phyloP scores from a whole-genome alignment of 441 rosid species.

The Adansonia gregorii region DNA sequence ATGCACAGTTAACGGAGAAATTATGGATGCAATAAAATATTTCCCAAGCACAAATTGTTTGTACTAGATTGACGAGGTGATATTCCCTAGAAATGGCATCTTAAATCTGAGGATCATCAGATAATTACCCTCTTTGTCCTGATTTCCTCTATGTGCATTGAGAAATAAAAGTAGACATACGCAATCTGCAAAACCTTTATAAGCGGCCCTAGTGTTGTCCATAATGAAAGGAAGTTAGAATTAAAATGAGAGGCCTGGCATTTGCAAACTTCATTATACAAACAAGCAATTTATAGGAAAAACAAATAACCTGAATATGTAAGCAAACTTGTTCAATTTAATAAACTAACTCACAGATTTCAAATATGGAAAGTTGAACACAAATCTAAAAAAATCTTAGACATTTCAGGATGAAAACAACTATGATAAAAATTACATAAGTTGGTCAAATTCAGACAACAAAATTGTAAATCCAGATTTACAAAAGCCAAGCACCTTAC shows the following conservation, averaged over 20 bases:
- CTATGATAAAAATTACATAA: not conserved
- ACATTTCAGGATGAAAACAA: not conserved
- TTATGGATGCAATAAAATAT: not conserved
- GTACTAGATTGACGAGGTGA: not conserved
- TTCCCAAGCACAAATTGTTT: not conserved
- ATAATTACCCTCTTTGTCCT: slow-evolving; percentile 84
- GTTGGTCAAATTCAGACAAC: not conserved
- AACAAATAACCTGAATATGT: not conserved
- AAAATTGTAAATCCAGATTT: not conserved
- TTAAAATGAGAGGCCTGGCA: slow-evolving; percentile 10
- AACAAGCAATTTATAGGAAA: not conserved
- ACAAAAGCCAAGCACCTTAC: not conserved
- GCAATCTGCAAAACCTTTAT: slow-evolving; percentile 95
- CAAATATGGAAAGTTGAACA: not conserved
- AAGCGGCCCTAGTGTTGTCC: slow-evolving; percentile 87
- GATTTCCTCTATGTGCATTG: slow-evolving; percentile 88
- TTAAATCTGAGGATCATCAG: slow-evolving; percentile 10
- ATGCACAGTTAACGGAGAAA: slow-evolving; percentile 9
- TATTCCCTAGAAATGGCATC: slow-evolving; percentile 3
- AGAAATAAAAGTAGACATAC: slow-evolving; percentile 88
- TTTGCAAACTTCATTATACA: not conserved
- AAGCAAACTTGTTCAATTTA: slow-evolving; percentile 9
- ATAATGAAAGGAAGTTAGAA: slow-evolving; percentile 30
- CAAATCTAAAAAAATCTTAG: not conserved
- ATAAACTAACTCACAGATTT: not conserved